A percentile compares a stretch with the other conserved stretches of the same genome.
phyloP scores from a whole-genome alignment of 2,329 filamentous ascomycete genomes.

The Fusarium sp. region DNA sequence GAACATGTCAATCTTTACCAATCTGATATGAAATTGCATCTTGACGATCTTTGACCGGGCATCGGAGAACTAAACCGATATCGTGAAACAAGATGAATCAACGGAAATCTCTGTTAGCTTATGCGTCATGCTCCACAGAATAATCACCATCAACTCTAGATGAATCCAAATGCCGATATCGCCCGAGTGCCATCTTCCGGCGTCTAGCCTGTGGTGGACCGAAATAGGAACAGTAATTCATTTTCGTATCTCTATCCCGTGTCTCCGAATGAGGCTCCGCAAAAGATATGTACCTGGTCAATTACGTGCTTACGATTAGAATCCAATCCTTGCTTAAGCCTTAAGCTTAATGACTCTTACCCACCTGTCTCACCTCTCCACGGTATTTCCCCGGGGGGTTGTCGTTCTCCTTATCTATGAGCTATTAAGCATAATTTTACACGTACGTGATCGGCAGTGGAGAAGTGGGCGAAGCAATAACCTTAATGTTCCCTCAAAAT shows the following conservation, averaged over 20 bases:
- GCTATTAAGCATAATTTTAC: slow-evolving; percentile 30
- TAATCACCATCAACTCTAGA: background rate
- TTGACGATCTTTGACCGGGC: background rate
- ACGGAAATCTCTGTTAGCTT: background rate
- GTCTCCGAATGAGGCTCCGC: slow-evolving; percentile 22
- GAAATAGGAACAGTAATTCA: background rate
- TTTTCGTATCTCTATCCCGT: slow-evolving; percentile 12
- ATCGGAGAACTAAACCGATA: background rate
- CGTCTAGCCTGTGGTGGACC: background rate
- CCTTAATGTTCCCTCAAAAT: background rate
- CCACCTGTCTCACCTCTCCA: slow-evolving; percentile 7
- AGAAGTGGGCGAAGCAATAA: slow-evolving; percentile 15
- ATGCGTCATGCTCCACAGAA: background rate
- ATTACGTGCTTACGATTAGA: background rate
- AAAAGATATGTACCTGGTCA: background rate
- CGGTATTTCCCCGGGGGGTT: background rate
- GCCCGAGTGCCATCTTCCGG: background rate
- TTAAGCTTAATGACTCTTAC: background rate
- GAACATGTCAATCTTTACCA: background rate
- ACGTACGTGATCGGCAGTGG: slow-evolving; percentile 16
- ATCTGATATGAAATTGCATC: background rate
- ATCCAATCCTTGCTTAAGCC: background rate
- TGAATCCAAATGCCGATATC: slow-evolving; percentile 7
- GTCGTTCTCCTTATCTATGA: slow-evolving; percentile 20
- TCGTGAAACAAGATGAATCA: background rate